These are phyloP conservation scores for Candida montana DNA, from an alignment of 805 yeast genomes.

Conservation along the genomic window DNA sequence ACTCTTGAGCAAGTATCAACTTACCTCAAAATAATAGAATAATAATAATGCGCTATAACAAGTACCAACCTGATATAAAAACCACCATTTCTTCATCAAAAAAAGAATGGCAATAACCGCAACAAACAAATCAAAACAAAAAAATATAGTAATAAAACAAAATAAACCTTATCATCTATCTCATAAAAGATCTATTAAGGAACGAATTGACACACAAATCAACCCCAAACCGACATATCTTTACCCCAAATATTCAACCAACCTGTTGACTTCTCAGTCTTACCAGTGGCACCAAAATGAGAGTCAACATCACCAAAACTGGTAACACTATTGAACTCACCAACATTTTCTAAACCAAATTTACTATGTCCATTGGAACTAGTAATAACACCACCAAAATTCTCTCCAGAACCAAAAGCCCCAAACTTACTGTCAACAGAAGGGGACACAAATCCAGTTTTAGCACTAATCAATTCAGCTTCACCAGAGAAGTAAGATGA, in stretches of 20 bases:
- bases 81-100: too few relatives aligned
- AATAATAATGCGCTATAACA: too few relatives aligned
- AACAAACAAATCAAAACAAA: too few relatives aligned
- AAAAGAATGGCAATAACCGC: too few relatives aligned
- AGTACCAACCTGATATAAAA: too few relatives aligned
- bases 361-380: neutral
- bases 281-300: constrained; percentile 5
- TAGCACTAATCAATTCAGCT: neutral
- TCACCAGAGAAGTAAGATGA: constrained; percentile 9
- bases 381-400: neutral
- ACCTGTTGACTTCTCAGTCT: constrained; percentile 16
- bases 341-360: neutral
- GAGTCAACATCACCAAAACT: neutral
- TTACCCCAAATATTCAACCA: constrained; percentile 28
- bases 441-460: neutral
- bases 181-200: too few relatives aligned
- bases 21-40: too few relatives aligned
- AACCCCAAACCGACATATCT: constrained; percentile 29
- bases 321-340: neutral
- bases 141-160: neutral
- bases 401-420: neutral
- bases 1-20: too few relatives aligned
- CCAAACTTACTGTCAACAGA: neutral
- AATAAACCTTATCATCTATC: too few relatives aligned
- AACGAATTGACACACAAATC: too few relatives aligned